Evolutionary conservation across 2,329 filamentous ascomycete genomes (phyloP), one percentile per base, ranked within the genome.

Genomic region (Pseudogymnoascus sp.): DNA sequence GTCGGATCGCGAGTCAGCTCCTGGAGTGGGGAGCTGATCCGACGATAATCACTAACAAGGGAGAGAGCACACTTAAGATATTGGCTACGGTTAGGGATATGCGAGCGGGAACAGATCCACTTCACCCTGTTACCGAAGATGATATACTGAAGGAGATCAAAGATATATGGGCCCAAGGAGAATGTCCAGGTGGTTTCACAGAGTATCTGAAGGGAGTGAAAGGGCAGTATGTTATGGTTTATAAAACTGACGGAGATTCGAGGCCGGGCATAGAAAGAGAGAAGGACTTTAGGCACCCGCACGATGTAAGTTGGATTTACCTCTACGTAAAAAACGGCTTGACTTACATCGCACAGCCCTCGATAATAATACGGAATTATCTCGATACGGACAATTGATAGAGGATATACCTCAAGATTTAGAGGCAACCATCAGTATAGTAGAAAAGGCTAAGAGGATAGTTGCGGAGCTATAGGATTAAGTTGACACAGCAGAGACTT

Each of bases 1-100:
- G 35, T n/a, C 35, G 40, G 18, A 58, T 40, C 33, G 60, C 60
- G 15, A 31, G 18, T 13, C 60, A 62, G 21, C 31, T 62, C 18
- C 21, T 62, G 15, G 42, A 62, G 33, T 62, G 60, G 60, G 60
- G 60, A 7, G 60, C 60, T 27, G 60, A 62, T 58, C 60, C 60
- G 21, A 59, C 60, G 3, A 42, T 62, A 29, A 36, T 37, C 5
- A 58, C 3, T 29, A 15, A 25, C n/a, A 33, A 27, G 27, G 35
- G 48, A 12, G 12, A 59, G 21, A 62, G 42, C 15, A 21, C 60
- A n/a, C 13, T 62, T 7, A 29, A 6, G 13, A n/a, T 62, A 7
- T 37, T 62, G 10, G 29, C 12, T 10, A 15, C 9, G 10, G 40
- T 37, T 35, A 62, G 40, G 60, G 58, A 62, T 58, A 58, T 15